Evolutionary conservation across 2,329 filamentous ascomycete species (phyloP).

Genomic region (Bisporella sp.): DNA sequence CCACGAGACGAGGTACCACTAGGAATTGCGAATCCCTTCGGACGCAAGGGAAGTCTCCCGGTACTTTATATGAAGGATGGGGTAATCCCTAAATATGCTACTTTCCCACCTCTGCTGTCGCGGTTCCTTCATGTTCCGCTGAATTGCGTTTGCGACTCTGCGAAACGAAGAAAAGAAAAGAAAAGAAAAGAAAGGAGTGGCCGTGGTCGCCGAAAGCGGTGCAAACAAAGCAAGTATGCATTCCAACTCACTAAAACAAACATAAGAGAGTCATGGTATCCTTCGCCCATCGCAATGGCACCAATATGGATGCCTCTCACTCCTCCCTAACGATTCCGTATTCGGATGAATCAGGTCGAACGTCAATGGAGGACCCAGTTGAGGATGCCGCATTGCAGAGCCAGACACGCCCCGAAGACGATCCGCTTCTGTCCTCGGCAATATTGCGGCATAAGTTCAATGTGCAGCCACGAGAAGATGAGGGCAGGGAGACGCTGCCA

Average conservation of each 20-base stretch:
- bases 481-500: conserved; percentile 43
- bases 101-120: neutral
- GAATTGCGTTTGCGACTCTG: neutral
- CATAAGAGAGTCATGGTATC: neutral
- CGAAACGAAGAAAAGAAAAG: neutral
- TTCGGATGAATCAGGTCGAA: neutral
- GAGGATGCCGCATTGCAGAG: neutral
- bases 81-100: neutral
- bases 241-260: neutral
- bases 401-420: neutral
- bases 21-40: neutral
- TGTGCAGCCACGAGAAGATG: conserved; percentile 29
- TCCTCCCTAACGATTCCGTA: neutral
- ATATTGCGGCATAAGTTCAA: conserved; percentile 12
- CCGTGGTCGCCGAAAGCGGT: too few relatives aligned
- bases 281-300: neutral
- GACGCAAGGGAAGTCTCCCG: neutral
- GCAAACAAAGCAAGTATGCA: neutral
- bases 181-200: neutral
- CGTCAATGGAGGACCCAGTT: neutral
- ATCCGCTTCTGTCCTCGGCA: neutral
- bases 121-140: neutral
- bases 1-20: neutral
- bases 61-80: neutral
- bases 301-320: neutral